Evolutionary conservation across 306 rosid genomes (phyloP).

Genomic region (Cicer cuneatum): DNA sequence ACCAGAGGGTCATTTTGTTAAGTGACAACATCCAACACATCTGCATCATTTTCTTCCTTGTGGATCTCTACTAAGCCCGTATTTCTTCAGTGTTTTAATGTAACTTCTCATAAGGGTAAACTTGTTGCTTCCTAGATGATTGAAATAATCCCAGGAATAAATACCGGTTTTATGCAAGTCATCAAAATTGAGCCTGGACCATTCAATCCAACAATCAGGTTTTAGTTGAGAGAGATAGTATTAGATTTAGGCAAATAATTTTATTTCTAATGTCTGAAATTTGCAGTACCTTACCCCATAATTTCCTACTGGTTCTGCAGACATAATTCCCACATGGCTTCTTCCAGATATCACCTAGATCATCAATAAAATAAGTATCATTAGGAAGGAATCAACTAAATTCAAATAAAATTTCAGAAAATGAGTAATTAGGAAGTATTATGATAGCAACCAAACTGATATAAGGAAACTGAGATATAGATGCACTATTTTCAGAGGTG

Average conservation of each 20-base stretch:
- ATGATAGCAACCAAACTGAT: background rate
- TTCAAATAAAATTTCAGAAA: conserved; percentile 13
- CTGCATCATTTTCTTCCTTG: conserved; percentile 64
- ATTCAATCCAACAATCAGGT: conserved; percentile 38
- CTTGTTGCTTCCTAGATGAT: conserved; percentile 77
- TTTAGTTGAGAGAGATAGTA: conserved; percentile 21
- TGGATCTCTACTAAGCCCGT: conserved; percentile 78
- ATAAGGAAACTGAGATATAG: background rate
- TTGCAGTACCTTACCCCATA: conserved; percentile 87
- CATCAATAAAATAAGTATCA: conserved; percentile 13
- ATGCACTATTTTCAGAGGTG: too few species aligned
- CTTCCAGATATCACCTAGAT: conserved; percentile 77
- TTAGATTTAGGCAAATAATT: conserved; percentile 1
- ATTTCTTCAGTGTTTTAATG: conserved; percentile 70
- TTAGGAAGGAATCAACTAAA: conserved; percentile 25
- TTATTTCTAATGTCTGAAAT: conserved; percentile 21
- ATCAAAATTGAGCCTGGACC: conserved; percentile 72
- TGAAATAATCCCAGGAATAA: conserved; percentile 82
- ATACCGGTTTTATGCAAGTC: conserved; percentile 94
- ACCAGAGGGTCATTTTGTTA: conserved; percentile 10
- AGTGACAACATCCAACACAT: conserved; percentile 31
- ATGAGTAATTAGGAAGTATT: background rate
- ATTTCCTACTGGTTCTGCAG: conserved; percentile 87
- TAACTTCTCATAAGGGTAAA: conserved; percentile 74
- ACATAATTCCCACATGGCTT: conserved; percentile 81